phyloP scores from a whole-genome alignment of 768 basidiomycete species.

The Exidia glandulosa region DNA sequence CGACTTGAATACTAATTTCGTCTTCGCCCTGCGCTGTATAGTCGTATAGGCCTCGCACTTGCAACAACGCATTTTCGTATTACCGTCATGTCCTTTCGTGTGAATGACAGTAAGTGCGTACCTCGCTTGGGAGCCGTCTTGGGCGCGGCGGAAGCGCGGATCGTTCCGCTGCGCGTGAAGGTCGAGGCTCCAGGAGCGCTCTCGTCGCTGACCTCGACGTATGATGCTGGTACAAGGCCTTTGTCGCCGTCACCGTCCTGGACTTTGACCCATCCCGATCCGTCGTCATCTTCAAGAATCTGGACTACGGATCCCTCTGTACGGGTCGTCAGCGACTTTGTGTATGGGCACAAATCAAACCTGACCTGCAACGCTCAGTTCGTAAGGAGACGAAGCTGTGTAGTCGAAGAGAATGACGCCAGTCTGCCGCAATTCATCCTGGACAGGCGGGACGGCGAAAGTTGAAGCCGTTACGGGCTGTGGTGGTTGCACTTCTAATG shows the following conservation, averaged over 20 bases:
- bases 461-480: slow-evolving; percentile 42
- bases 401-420: slow-evolving; percentile 70
- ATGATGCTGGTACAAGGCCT: slow-evolving; percentile 80
- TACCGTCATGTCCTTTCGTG: not conserved
- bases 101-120: not conserved
- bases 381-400: slow-evolving; percentile 62
- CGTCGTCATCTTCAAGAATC: slow-evolving; percentile 71
- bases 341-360: not conserved
- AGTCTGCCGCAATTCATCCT: slow-evolving; percentile 35
- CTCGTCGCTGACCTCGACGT: slow-evolving; percentile 38
- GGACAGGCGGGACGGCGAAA: slow-evolving; percentile 32
- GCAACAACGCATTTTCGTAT: not conserved
- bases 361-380: slow-evolving; percentile 56
- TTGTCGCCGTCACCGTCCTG: slow-evolving; percentile 41
- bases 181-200: slow-evolving; percentile 12
- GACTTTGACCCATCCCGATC: slow-evolving; percentile 81
- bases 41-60: slow-evolving; percentile 74
- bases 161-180: slow-evolving; percentile 15
- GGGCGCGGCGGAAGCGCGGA: too few species aligned
- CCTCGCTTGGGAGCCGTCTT: slow-evolving; percentile 40
- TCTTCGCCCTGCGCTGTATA: slow-evolving; percentile 66
- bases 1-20: slow-evolving; percentile 53
- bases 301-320: slow-evolving; percentile 54
- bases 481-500: not conserved
- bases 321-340: not conserved